A percentile compares a stretch with the other conserved stretches of the same genome.
Conservation (phyloP, 352 stramenopile genomes). For the Phytophthora citrophthora region DNA sequence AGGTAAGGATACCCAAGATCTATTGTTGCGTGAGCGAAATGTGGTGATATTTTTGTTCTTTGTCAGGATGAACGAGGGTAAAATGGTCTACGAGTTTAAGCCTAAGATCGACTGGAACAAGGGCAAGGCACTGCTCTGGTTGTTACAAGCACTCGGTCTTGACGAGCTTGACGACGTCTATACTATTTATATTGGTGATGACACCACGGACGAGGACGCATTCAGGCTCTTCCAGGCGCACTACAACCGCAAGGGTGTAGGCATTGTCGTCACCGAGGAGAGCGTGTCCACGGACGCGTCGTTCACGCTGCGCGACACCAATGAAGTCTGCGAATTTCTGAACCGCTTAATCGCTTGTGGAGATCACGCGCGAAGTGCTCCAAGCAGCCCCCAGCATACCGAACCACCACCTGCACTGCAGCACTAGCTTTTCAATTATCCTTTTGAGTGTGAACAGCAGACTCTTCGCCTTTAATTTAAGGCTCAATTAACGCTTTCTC, state of each 20-base stretch:
- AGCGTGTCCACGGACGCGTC: slow-evolving; percentile 70
- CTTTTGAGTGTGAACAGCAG: not conserved
- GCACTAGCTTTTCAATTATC: slow-evolving; percentile 10
- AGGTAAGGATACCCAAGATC: slow-evolving; percentile 33
- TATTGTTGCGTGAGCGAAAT: not conserved
- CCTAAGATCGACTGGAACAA: slow-evolving; percentile 94
- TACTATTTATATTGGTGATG: slow-evolving; percentile 93
- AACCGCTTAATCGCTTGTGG: slow-evolving; percentile 62
- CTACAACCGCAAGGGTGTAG: slow-evolving; percentile 68
- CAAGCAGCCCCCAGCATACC: slow-evolving; percentile 23
- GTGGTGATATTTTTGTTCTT: too few relatives aligned
- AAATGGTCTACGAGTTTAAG: slow-evolving; percentile 93
- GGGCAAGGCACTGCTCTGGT: slow-evolving; percentile 89
- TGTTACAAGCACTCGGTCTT: slow-evolving; percentile 76
- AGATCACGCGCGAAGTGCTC: slow-evolving; percentile 27
- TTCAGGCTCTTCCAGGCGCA: slow-evolving; percentile 73
- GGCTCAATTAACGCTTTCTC: slow-evolving; percentile 13
- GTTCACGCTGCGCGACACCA: slow-evolving; percentile 82
- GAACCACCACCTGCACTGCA: slow-evolving; percentile 3
- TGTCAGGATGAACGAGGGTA: slow-evolving; percentile 76
- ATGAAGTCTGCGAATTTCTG: slow-evolving; percentile 77
- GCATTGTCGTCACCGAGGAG: slow-evolving; percentile 85
- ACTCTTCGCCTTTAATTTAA: not conserved
- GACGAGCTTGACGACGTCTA: slow-evolving; percentile 82
- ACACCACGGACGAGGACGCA: slow-evolving; percentile 91